Evolutionary conservation across 306 rosid species (phyloP).

Genomic region (Vicia faba): DNA sequence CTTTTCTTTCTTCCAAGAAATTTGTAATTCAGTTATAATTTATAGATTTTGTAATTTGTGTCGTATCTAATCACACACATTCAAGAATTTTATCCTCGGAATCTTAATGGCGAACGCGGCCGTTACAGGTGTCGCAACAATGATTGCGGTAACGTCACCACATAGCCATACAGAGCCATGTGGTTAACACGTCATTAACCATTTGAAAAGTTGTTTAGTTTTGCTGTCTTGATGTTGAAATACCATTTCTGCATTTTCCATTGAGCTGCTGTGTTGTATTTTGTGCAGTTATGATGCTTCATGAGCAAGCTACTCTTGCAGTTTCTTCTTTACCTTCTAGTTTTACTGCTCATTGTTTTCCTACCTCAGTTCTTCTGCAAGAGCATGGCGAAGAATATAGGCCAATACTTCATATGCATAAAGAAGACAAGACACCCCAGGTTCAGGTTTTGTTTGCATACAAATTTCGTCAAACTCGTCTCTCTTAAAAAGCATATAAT

Average conservation of each 20-base stretch:
- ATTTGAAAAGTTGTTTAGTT: background rate
- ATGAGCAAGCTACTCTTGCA: conserved; percentile 60
- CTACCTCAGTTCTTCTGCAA: conserved; percentile 72
- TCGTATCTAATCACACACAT: no score
- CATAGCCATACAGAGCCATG: no score
- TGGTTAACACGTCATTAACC: no score
- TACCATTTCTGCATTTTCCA: background rate
- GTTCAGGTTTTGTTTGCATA: conserved; percentile 43
- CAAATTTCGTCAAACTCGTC: no score
- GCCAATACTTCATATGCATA: conserved; percentile 50
- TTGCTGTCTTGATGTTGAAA: background rate
- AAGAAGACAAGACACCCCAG: conserved; percentile 70
- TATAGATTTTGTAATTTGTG: no score
- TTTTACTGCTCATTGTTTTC: conserved; percentile 58
- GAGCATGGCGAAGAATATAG: conserved; percentile 76
- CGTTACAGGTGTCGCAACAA: no score
- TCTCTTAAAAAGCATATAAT: no score
- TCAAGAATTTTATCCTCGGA: no score
- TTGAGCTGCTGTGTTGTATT: background rate
- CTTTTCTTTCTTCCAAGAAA: no score
- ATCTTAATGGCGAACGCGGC: no score
- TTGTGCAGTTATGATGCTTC: conserved; percentile 58
- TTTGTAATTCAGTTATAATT: no score
- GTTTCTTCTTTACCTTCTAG: conserved; percentile 49
- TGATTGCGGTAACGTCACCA: no score